A percentile compares a stretch with the other conserved stretches of the same genome.
phyloP scores from a whole-genome alignment of 2,329 filamentous ascomycete species.

The Hymenoscyphus infarciens region DNA sequence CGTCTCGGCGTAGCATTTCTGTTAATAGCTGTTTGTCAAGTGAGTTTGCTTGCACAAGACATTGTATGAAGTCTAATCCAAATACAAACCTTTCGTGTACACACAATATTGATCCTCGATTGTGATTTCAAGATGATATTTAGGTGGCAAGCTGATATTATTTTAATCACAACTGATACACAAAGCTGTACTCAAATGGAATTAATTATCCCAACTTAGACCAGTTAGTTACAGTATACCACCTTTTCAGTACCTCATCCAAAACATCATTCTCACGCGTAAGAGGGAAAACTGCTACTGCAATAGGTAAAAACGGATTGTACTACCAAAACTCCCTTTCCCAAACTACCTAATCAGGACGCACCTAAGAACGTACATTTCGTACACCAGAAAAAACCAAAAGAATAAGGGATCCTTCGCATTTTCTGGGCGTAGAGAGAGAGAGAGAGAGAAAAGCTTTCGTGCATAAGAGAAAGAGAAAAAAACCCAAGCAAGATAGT shows the following conservation, averaged over 20 bases:
- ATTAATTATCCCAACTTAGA: too few species aligned
- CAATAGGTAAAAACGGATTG: not conserved
- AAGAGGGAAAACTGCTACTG: not conserved
- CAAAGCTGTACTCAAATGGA: too few species aligned
- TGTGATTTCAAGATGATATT: too few species aligned
- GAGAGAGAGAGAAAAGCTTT: not conserved
- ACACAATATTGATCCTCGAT: not conserved
- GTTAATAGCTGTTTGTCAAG: slow-evolving; percentile 6
- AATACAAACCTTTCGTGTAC: not conserved
- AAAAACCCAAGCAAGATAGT: not conserved
- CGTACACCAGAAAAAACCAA: not conserved
- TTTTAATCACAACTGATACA: too few species aligned
- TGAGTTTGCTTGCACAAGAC: not conserved
- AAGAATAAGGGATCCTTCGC: too few species aligned
- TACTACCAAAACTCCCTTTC: slow-evolving; percentile 2
- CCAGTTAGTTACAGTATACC: too few species aligned
- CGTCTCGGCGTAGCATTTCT: not conserved
- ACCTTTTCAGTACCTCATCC: not conserved
- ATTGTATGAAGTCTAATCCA: not conserved
- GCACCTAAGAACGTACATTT: not conserved
- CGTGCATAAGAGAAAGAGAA: slow-evolving; percentile 1
- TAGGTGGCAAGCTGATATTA: too few species aligned
- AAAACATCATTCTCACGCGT: not conserved
- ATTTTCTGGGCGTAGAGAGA: not conserved
- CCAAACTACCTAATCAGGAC: not conserved